A percentile compares a stretch with the other conserved stretches of the same genome.
Conservation (phyloP, 1,139 yeast genomes). For the Lodderomyces parapsilosis region DNA sequence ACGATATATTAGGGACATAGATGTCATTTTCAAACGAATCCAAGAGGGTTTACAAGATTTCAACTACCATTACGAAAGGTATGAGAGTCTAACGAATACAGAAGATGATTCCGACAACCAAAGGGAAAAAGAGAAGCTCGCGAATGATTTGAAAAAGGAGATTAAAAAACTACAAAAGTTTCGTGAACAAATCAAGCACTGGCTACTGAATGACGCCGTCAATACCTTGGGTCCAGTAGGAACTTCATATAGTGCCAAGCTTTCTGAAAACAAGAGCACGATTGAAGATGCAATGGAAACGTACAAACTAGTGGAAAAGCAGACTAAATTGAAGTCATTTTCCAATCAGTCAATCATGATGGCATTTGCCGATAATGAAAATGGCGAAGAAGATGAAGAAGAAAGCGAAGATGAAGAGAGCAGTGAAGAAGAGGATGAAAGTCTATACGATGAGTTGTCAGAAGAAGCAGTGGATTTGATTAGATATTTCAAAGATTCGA, state of each 20-base stretch:
- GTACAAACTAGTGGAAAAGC: slow-evolving; percentile 47
- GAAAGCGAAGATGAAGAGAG: slow-evolving; percentile 14
- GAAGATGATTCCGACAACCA: slow-evolving; percentile 71
- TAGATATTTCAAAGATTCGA: slow-evolving; percentile 29
- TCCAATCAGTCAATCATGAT: slow-evolving; percentile 48
- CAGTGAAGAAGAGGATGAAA: slow-evolving; percentile 14
- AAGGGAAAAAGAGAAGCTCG: slow-evolving; percentile 92
- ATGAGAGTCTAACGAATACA: slow-evolving; percentile 38
- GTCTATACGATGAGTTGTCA: slow-evolving; percentile 24
- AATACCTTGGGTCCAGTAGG: slow-evolving; percentile 43
- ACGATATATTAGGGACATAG: slow-evolving; percentile 61
- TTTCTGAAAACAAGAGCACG: slow-evolving; percentile 41
- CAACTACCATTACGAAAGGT: slow-evolving; percentile 46
- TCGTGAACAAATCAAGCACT: slow-evolving; percentile 92
- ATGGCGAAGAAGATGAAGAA: slow-evolving; percentile 16
- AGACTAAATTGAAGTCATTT: slow-evolving; percentile 45
- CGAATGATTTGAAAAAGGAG: slow-evolving; percentile 89
- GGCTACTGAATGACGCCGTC: slow-evolving; percentile 57
- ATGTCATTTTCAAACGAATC: slow-evolving; percentile 91
- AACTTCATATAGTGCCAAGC: slow-evolving; percentile 22
- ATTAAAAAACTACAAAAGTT: slow-evolving; percentile 92
- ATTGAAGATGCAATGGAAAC: slow-evolving; percentile 53
- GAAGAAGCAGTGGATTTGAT: slow-evolving; percentile 37
- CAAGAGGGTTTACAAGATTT: slow-evolving; percentile 90
- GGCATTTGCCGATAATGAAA: slow-evolving; percentile 39